Evolutionary conservation across 176 grass and related monocot species (phyloP).

Genomic region (Oryza longistaminata): DNA sequence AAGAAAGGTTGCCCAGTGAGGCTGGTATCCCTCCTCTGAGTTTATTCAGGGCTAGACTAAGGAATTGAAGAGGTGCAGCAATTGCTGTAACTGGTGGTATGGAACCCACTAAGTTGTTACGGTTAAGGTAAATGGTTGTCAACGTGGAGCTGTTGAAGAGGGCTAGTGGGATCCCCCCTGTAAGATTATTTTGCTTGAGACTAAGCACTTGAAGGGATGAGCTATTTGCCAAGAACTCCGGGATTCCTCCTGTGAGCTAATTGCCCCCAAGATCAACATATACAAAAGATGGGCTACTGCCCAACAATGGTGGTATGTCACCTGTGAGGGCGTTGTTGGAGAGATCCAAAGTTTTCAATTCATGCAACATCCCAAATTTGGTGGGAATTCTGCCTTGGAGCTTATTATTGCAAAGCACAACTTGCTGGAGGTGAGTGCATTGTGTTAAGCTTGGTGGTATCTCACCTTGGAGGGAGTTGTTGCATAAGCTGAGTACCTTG

Average conservation of each 20-base stretch:
- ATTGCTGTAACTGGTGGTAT: slow-evolving; percentile 35
- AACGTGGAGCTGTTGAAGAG: neutral
- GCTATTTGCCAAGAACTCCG: slow-evolving; percentile 42
- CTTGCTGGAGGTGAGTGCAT: slow-evolving; percentile 37
- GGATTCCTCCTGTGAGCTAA: slow-evolving; percentile 40
- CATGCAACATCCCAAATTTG: slow-evolving; percentile 10
- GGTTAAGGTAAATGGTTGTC: no score
- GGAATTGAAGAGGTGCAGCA: slow-evolving; percentile 11
- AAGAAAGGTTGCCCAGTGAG: slow-evolving; percentile 44
- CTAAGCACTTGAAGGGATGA: slow-evolving; percentile 34
- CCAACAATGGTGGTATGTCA: slow-evolving; percentile 39
- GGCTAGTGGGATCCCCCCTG: slow-evolving; percentile 22
- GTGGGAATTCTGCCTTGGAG: slow-evolving; percentile 38
- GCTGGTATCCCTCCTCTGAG: slow-evolving; percentile 47
- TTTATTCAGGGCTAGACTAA: slow-evolving; percentile 30
- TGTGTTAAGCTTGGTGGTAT: slow-evolving; percentile 44
- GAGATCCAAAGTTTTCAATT: slow-evolving; percentile 30
- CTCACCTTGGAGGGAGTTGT: slow-evolving; percentile 40
- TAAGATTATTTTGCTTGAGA: slow-evolving; percentile 46
- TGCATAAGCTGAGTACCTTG: slow-evolving; percentile 20
- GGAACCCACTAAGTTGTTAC: slow-evolving; percentile 40
- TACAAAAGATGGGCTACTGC: slow-evolving; percentile 40
- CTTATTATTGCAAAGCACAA: slow-evolving; percentile 35
- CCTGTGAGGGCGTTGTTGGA: slow-evolving; percentile 40
- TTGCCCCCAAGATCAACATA: slow-evolving; percentile 36